Base-by-base conservation (phyloP, 2,329 filamentous ascomycete genomes). In the Fusarium equiseti region DNA sequence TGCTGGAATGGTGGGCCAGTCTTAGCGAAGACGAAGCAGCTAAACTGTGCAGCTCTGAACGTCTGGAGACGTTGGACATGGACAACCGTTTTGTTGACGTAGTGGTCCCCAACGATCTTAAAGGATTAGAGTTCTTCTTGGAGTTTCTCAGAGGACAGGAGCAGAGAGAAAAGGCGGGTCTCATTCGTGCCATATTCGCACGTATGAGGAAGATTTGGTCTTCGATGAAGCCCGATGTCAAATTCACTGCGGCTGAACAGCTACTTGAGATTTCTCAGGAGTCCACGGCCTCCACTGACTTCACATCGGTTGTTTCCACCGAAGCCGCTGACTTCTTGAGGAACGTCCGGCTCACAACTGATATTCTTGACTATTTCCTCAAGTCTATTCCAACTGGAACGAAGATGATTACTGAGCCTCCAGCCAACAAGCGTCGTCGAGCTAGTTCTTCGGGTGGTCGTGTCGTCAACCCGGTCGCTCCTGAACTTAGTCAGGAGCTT, bases 391-490 rank as follows among this genome's bases (percentile, higher is more conserved):
- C 93, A 61, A 90, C 89, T 16, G 88, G 91, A n/a, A 86, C 90
- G 5, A 89, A 92, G 73, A 87, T 95, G 80, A 89, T 91, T 44
- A 90, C 90, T 49, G 89, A 91, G 59, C 88, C 90, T 15, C 91
- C 92, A 12, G 87, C 92, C 3, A 90, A 90, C 70, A 97, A 97
- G 83, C 87, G 93, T 68, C 89, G 94, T 75, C 88, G 94, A 59
- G 93, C 90, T 1, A 97, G 92, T 80, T 89, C 91, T 58, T 90
- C 88, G 18, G 91, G 92, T 70, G 87, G 88, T 71, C 83, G 84
- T 57, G 88, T 89, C 57, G 86, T 87, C 38, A 83, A 87, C 16
- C 88, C 90, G 68, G 87, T 90, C 59, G 88, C 89, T 35, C 85
- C 87, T 9, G 90, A 93, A 75, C 81, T 95, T 31, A 88, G 88